A percentile compares a stretch with the other conserved stretches of the same genome.
phyloP scores from a whole-genome alignment of 805 yeast species.

The Candida sphagnicola region DNA sequence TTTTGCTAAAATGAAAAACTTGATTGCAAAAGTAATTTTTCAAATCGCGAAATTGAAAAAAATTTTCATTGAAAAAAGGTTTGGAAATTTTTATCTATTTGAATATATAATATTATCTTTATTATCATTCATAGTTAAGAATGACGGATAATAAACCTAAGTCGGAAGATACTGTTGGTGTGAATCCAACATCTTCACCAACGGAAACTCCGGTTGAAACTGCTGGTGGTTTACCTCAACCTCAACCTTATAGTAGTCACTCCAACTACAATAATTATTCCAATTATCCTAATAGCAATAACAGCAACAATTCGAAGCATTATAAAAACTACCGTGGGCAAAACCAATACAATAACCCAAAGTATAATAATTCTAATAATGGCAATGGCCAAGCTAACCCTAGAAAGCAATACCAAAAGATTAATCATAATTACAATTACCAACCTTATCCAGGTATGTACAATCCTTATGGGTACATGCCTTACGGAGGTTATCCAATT shows the following conservation, averaged over 20 bases:
- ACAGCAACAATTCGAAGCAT: constrained; percentile 4
- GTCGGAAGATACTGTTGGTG: constrained; percentile 8
- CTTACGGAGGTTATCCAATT: constrained; percentile 18
- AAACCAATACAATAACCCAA: constrained; percentile 6
- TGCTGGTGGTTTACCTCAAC: constrained; percentile 3
- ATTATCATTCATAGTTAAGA: constrained; percentile 6
- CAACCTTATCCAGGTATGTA: constrained; percentile 8
- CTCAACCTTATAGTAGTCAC: constrained; percentile 5
- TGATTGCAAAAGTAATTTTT: background rate
- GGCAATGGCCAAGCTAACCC: constrained; percentile 8
- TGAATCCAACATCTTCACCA: constrained; percentile 2
- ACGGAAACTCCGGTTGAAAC: constrained; percentile 2
- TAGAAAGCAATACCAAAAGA: constrained; percentile 12
- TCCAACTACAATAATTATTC: constrained; percentile 6
- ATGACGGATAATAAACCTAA: constrained; percentile 15
- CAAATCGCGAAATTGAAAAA: constrained; percentile 3
- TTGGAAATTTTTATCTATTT: constrained; percentile 1
- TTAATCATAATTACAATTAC: constrained; percentile 12
- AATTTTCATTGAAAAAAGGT: constrained; percentile 5
- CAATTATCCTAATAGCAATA: constrained; percentile 5
- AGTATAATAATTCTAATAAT: constrained; percentile 2
- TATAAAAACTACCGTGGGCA: constrained; percentile 8
- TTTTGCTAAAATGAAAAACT: background rate
- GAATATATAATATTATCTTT: constrained; percentile 1
- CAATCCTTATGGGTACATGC: constrained; percentile 5